Evolutionary conservation across 805 yeast species (phyloP).

Genomic region (Starmerella floris): DNA sequence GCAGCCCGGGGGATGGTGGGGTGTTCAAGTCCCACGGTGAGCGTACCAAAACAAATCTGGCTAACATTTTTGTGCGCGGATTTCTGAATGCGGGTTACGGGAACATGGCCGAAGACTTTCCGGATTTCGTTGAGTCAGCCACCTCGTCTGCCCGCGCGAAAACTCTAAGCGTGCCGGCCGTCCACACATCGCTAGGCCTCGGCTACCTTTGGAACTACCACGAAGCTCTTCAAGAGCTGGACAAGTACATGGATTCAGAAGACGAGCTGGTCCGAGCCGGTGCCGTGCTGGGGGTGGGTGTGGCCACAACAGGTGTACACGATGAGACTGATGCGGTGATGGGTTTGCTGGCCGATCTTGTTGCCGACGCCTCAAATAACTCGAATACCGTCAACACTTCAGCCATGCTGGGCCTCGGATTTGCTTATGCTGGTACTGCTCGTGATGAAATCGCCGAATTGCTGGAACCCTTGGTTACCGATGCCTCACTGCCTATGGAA

Average conservation of each 20-base stretch:
- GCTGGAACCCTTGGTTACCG: conserved; percentile 70
- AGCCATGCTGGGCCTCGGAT: conserved; percentile 81
- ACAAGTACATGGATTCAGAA: conserved; percentile 71
- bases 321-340: conserved; percentile 92
- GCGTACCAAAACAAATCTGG: conserved; percentile 89
- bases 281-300: conserved; percentile 88
- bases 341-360: conserved; percentile 68
- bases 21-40: conserved; percentile 32
- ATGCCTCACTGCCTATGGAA: conserved; percentile 60
- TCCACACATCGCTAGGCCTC: conserved; percentile 85
- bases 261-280: conserved; percentile 80
- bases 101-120: conserved; percentile 45
- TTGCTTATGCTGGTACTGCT: conserved; percentile 89
- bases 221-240: conserved; percentile 81
- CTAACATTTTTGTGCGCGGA: conserved; percentile 86
- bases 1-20: conserved; percentile 63
- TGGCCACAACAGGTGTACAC: conserved; percentile 81
- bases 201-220: conserved; percentile 81
- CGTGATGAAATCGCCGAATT: conserved; percentile 70
- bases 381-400: conserved; percentile 46
- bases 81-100: conserved; percentile 87
- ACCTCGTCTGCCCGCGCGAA: conserved; percentile 9
- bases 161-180: conserved; percentile 49
- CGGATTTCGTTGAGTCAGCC: conserved; percentile 46
- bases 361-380: conserved; percentile 35